Conservation (phyloP, 2,329 filamentous ascomycete genomes). For the Nothomitra cinnamomea region DNA sequence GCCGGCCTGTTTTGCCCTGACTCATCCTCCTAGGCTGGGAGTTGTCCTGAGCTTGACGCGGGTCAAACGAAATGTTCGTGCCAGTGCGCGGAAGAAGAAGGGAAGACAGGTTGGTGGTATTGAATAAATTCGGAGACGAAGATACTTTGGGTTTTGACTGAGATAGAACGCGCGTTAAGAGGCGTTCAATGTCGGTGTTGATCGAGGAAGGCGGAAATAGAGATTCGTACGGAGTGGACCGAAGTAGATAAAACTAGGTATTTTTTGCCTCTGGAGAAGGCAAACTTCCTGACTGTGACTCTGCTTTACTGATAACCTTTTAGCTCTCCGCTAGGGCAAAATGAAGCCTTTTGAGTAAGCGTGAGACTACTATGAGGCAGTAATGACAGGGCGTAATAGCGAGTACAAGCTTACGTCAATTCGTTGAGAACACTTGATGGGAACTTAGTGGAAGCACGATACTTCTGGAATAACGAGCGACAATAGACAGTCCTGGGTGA, state of each 20-base stretch:
- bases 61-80: slow-evolving; percentile 66
- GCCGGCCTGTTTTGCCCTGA: slow-evolving; percentile 51
- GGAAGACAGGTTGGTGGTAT: slow-evolving; percentile 94
- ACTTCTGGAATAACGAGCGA: neutral
- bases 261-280: too few relatives aligned
- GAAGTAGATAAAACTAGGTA: neutral
- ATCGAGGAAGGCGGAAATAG: slow-evolving; percentile 16
- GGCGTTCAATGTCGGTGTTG: neutral
- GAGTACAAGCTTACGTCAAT: slow-evolving; percentile 4
- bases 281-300: too few relatives aligned
- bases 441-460: neutral
- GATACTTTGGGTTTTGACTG: slow-evolving; percentile 14
- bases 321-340: neutral
- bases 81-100: slow-evolving; percentile 77
- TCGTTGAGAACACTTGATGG: neutral
- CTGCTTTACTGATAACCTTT: neutral
- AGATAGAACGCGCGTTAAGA: slow-evolving; percentile 4
- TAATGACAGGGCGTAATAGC: neutral
- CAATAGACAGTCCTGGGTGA: neutral
- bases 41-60: slow-evolving; percentile 42
- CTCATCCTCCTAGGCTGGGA: slow-evolving; percentile 40
- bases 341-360: neutral
- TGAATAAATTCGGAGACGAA: slow-evolving; percentile 21
- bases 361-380: neutral
- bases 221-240: slow-evolving; percentile 12